Conservation (phyloP, 1,284 basidiomycete genomes). For the Ustilago shanxiensis region DNA sequence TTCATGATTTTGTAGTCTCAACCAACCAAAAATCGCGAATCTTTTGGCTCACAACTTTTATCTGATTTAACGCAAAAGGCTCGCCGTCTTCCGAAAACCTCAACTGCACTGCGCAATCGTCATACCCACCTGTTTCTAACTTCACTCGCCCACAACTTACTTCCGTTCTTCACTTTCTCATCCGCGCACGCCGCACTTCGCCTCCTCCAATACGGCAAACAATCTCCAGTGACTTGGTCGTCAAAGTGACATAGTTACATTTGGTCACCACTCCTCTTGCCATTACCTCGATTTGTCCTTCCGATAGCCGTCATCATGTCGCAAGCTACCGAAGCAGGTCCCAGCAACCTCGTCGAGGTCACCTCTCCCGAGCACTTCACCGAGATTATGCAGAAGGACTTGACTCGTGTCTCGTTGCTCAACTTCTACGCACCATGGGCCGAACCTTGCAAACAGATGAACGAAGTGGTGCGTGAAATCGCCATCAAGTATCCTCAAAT, state of each 20-base stretch:
- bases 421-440: constrained; percentile 70
- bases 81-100: background rate
- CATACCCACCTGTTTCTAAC: background rate
- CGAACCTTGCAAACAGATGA: constrained; percentile 69
- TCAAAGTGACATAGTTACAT: background rate
- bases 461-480: constrained; percentile 71
- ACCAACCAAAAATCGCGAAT: constrained; percentile 14
- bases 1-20: background rate
- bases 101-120: background rate
- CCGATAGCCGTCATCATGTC: constrained; percentile 10
- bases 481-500: constrained; percentile 79
- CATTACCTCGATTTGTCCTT: background rate
- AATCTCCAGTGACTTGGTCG: background rate
- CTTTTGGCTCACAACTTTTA: constrained; percentile 12
- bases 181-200: background rate
- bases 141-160: background rate
- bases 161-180: background rate
- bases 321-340: constrained; percentile 26
- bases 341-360: constrained; percentile 62
- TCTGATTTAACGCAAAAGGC: constrained; percentile 16
- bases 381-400: constrained; percentile 61
- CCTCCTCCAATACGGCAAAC: background rate
- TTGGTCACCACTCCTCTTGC: no score
- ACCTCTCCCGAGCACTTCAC: constrained; percentile 67
- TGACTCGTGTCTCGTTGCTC: constrained; percentile 65